These are phyloP conservation scores for Zopfia rhizophila DNA, from an alignment of 2,329 filamentous ascomycete genomes.

Conservation along the genomic window DNA sequence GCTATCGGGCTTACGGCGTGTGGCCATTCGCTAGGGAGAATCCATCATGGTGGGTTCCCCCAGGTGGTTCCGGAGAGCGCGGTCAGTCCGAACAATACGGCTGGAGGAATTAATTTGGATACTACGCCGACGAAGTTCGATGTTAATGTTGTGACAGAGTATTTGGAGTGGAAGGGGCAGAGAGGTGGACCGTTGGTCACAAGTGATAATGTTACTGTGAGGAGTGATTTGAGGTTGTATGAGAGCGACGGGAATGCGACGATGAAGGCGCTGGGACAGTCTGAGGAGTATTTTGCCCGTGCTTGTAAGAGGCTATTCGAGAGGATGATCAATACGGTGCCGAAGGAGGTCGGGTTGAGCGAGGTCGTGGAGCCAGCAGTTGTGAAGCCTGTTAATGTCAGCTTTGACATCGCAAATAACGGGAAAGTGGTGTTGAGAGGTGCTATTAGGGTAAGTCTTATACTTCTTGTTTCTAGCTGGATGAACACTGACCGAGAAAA, in stretches of 20 bases:
- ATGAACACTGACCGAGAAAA: too few relatives aligned
- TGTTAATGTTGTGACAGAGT: constrained; percentile 44
- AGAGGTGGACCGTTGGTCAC: constrained; percentile 39
- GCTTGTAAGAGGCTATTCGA: constrained; percentile 30
- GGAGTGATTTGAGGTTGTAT: constrained; percentile 47
- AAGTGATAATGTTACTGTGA: constrained; percentile 38
- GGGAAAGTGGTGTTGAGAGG: too few relatives aligned
- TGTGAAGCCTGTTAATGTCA: too few relatives aligned
- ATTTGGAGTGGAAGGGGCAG: constrained; percentile 38
- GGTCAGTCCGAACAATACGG: constrained; percentile 32
- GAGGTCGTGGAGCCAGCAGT: too few relatives aligned
- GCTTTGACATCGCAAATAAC: too few relatives aligned
- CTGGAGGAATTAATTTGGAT: constrained; percentile 38
- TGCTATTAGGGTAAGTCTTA: too few relatives aligned
- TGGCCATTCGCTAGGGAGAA: constrained; percentile 49
- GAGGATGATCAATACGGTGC: constrained; percentile 34
- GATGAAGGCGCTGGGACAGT: constrained; percentile 33
- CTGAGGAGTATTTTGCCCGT: constrained; percentile 18
- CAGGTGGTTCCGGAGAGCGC: constrained; percentile 38
- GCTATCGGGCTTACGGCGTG: constrained; percentile 43
- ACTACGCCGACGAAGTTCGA: constrained; percentile 37
- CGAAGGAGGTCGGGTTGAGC: too few relatives aligned
- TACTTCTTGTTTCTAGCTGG: too few relatives aligned
- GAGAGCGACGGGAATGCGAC: constrained; percentile 42
- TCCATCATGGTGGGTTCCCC: constrained; percentile 43